Evolutionary conservation across 2,329 filamentous ascomycete species (phyloP).

Genomic region (Aureobasidium sp.): DNA sequence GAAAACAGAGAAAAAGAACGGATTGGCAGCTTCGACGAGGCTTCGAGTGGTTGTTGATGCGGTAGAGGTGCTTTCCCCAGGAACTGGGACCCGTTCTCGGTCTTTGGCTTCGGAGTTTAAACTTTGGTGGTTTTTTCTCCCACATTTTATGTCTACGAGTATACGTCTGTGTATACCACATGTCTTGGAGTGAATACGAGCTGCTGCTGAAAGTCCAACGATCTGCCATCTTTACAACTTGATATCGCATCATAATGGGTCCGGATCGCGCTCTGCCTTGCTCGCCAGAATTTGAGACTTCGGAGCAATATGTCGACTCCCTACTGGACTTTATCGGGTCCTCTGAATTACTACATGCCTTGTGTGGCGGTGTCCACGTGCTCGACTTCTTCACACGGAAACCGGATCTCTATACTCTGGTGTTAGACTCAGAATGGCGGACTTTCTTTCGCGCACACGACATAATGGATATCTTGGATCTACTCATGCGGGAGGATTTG

Average conservation of each 20-base stretch:
- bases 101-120: background rate
- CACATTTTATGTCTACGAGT: background rate
- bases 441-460: slow-evolving; percentile 64
- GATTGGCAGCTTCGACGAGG: background rate
- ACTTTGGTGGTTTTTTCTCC: background rate
- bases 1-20: too few relatives aligned
- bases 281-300: slow-evolving; percentile 55
- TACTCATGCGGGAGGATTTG: slow-evolving; percentile 74
- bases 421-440: slow-evolving; percentile 76
- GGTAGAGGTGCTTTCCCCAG: background rate
- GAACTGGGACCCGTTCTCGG: background rate
- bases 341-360: slow-evolving; percentile 69
- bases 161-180: background rate
- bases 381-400: slow-evolving; percentile 89
- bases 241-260: slow-evolving; percentile 34
- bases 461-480: slow-evolving; percentile 68
- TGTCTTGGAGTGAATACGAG: background rate
- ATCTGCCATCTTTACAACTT: too few relatives aligned
- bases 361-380: slow-evolving; percentile 97
- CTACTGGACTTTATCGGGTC: slow-evolving; percentile 70
- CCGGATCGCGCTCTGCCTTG: slow-evolving; percentile 57
- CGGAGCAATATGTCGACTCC: slow-evolving; percentile 71
- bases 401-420: slow-evolving; percentile 70
- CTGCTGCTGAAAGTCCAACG: background rate
- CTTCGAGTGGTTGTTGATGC: background rate